Evolutionary conservation across 2,329 filamentous ascomycete genomes (phyloP).

Genomic region (Chaetomium sp.): DNA sequence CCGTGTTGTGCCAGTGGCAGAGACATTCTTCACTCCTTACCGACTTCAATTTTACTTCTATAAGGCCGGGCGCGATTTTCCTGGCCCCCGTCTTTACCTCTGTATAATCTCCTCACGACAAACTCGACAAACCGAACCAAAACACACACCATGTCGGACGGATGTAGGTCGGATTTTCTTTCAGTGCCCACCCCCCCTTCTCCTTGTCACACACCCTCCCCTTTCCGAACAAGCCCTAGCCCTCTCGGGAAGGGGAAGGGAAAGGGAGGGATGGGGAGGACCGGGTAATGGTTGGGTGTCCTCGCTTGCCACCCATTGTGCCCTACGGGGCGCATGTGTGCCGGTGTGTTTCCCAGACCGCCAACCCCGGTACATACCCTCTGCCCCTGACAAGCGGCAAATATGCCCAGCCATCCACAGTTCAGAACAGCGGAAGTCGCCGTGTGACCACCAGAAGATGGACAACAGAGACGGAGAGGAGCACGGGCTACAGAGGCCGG

Average conservation of each 20-base stretch:
- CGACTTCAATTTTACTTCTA: neutral
- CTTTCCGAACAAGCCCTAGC: neutral
- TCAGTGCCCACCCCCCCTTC: conserved; percentile 1
- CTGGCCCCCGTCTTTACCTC: no score
- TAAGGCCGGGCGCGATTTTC: neutral
- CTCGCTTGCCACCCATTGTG: neutral
- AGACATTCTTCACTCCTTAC: neutral
- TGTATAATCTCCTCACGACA: neutral
- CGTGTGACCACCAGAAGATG: no score
- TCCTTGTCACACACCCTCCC: conserved; percentile 5
- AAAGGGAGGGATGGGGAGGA: no score
- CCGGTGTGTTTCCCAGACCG: neutral
- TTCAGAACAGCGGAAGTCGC: no score
- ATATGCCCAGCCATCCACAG: no score
- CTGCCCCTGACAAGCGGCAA: neutral
- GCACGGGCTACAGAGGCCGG: no score
- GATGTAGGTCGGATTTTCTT: conserved; percentile 20
- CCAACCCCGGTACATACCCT: neutral
- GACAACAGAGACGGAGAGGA: no score
- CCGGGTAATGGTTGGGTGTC: no score
- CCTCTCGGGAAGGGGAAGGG: neutral
- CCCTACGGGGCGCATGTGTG: conserved; percentile 2
- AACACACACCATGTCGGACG: conserved; percentile 21
- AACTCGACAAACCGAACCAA: neutral
- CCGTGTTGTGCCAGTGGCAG: conserved; percentile 3